Evolutionary conservation across 2,329 filamentous ascomycete genomes (phyloP).

Genomic region (Pyricularia sp.): DNA sequence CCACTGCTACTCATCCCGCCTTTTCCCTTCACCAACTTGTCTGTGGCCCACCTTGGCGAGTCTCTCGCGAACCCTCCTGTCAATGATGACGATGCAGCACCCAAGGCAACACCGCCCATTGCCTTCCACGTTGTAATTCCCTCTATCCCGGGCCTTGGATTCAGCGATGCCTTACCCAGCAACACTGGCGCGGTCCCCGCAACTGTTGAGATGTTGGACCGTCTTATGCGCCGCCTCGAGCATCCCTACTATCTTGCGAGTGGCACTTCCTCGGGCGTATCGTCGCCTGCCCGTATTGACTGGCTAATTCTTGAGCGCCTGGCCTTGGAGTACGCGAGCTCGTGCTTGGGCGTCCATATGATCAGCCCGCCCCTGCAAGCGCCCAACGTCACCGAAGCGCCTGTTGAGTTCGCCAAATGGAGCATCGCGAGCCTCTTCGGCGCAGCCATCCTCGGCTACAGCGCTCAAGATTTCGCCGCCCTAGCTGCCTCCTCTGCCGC

Average conservation of each 20-base stretch:
- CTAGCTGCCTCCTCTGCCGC: slow-evolving; percentile 12
- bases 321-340: slow-evolving; percentile 33
- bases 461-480: slow-evolving; percentile 37
- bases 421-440: slow-evolving; percentile 39
- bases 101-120: neutral
- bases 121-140: slow-evolving; percentile 60
- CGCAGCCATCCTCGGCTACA: slow-evolving; percentile 45
- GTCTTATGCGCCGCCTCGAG: slow-evolving; percentile 49
- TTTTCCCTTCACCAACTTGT: slow-evolving; percentile 56
- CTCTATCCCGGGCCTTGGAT: slow-evolving; percentile 56
- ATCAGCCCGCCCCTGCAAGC: slow-evolving; percentile 44
- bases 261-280: slow-evolving; percentile 38
- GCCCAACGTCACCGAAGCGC: slow-evolving; percentile 34
- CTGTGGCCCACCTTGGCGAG: slow-evolving; percentile 45
- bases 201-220: slow-evolving; percentile 46
- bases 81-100: slow-evolving; percentile 18
- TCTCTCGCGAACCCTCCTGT: slow-evolving; percentile 43
- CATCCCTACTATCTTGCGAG: slow-evolving; percentile 50
- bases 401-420: slow-evolving; percentile 45
- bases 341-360: slow-evolving; percentile 51
- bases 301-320: slow-evolving; percentile 39
- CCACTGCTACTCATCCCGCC: slow-evolving; percentile 57
- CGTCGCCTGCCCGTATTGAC: slow-evolving; percentile 37
- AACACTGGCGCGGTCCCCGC: slow-evolving; percentile 37
- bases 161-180: slow-evolving; percentile 51